A percentile compares a stretch with the other conserved stretches of the same genome.
Evolutionary conservation across 2,329 filamentous ascomycete species (phyloP).

Genomic region (Thelonectria olida): DNA sequence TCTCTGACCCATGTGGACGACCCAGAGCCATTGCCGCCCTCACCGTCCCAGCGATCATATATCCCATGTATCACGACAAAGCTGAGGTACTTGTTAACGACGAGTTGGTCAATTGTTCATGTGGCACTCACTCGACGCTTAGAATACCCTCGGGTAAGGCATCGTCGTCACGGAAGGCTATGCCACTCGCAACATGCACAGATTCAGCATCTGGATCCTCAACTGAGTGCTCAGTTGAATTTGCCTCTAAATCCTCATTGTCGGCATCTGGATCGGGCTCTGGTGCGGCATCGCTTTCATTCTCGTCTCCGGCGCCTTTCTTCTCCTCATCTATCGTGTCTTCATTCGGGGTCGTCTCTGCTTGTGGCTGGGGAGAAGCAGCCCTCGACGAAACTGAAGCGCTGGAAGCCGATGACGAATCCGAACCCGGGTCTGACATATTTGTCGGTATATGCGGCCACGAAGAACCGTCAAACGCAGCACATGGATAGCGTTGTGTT

Average conservation of each 20-base stretch:
- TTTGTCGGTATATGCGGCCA: background rate
- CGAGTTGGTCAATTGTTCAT: background rate
- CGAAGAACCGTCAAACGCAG: too few species aligned
- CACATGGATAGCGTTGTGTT: too few species aligned
- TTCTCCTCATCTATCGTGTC: too few species aligned
- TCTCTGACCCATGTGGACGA: background rate
- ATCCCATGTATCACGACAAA: background rate
- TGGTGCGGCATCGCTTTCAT: too few species aligned
- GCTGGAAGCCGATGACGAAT: too few species aligned
- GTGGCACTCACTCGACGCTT: background rate
- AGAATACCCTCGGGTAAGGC: background rate
- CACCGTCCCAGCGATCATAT: too few species aligned
- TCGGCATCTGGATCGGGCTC: too few species aligned
- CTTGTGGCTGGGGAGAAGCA: background rate
- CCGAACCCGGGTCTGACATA: background rate
- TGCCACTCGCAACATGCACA: too few species aligned
- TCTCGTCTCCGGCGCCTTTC: too few species aligned
- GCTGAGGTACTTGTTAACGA: background rate
- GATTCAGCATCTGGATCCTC: too few species aligned
- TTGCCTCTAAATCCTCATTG: too few species aligned
- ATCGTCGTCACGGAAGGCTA: background rate
- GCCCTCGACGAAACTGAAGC: background rate
- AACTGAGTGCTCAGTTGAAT: background rate
- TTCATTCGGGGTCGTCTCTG: background rate
- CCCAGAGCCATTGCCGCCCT: background rate